Base-by-base conservation (phyloP, 2,329 filamentous ascomycete genomes). In the Calcarisporium arbuscula region DNA sequence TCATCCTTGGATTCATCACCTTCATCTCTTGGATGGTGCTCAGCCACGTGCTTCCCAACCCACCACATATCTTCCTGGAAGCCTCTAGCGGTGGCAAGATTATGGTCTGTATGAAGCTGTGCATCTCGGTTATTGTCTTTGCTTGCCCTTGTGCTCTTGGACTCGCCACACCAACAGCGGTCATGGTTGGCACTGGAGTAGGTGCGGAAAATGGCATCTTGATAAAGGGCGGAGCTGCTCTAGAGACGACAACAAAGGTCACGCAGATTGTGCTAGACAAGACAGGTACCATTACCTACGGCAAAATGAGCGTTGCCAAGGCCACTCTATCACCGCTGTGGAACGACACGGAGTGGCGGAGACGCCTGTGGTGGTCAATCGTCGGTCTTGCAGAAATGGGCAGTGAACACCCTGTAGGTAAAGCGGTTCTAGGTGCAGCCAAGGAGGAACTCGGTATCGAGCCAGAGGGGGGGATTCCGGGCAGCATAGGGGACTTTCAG, bases 131-230 rank as follows among this genome's bases (percentile, higher is more conserved):
- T 46, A 94, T 98, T 53, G 92, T 96, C 15, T 95, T 98, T 58
- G 92, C 92, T 5, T 98, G 92, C 54, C 92, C 92, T 14, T 98
- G 92, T 54, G 92, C 92, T 2, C 77, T 98, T n/a, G 92, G 92
- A 36, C 73, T 98, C 14, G 89, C 88, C 17, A 96, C 92, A 2
- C 92, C 92, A 3, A 98, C 92, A 1, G 92, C 92, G 3, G 89
- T 98, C 56, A 96, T 98, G 92, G 92, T 98, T 19, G 92, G 92
- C 28, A 96, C 92, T n/a, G 92, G 92, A 39, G 80, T 95, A 20
- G 92, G 92, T 32, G 92, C 92, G 3, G 85, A 95, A 60, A 83
- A 95, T 48, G 92, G 92, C 17, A 98, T 98, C 48, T 69, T 98
- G n/a, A 88, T 96, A 57, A 98, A 98, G 63, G 90, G 92, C 35